These are phyloP conservation scores for Coniophora puteana DNA, from an alignment of 1,284 basidiomycete genomes.

Conservation along the genomic window DNA sequence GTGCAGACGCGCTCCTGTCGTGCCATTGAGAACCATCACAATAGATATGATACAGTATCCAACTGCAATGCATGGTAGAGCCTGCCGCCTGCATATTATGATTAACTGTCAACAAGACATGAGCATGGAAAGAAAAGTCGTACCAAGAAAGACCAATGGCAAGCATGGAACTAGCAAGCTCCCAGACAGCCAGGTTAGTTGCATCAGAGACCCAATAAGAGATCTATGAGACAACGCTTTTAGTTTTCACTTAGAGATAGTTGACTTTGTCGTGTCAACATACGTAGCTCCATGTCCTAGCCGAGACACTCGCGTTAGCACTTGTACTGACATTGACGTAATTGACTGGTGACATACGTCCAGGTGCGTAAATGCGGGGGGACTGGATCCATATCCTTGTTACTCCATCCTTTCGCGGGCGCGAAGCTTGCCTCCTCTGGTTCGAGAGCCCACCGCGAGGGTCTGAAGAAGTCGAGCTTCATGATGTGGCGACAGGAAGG, in stretches of 20 bases:
- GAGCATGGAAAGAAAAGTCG: too few relatives aligned
- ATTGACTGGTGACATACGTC: conserved; percentile 30
- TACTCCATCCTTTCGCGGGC: conserved; percentile 54
- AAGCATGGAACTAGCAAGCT: conserved; percentile 45
- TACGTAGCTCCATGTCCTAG: conserved; percentile 26
- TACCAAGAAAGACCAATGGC: conserved; percentile 51
- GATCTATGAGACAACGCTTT: conserved; percentile 11
- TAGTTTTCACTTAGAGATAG: conserved; percentile 4
- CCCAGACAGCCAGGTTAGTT: conserved; percentile 38
- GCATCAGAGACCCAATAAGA: conserved; percentile 36
- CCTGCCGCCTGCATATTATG: conserved; percentile 38
- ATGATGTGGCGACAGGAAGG: conserved; percentile 13
- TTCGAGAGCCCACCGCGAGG: conserved; percentile 42
- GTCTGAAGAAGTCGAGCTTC: conserved; percentile 18
- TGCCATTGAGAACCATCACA: conserved; percentile 51
- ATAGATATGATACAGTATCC: conserved; percentile 45
- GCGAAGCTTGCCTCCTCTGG: conserved; percentile 50
- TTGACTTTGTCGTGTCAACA: conserved; percentile 3
- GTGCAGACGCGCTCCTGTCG: conserved; percentile 57
- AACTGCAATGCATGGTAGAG: conserved; percentile 45
- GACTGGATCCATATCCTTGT: conserved; percentile 74
- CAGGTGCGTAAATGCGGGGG: conserved; percentile 56
- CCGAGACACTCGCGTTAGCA: neutral
- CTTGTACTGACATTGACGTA: neutral
- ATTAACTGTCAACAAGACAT: too few relatives aligned